A percentile compares a stretch with the other conserved stretches of the same genome.
phyloP scores from a whole-genome alignment of 306 rosid species.

The Ceratonia siliqua region DNA sequence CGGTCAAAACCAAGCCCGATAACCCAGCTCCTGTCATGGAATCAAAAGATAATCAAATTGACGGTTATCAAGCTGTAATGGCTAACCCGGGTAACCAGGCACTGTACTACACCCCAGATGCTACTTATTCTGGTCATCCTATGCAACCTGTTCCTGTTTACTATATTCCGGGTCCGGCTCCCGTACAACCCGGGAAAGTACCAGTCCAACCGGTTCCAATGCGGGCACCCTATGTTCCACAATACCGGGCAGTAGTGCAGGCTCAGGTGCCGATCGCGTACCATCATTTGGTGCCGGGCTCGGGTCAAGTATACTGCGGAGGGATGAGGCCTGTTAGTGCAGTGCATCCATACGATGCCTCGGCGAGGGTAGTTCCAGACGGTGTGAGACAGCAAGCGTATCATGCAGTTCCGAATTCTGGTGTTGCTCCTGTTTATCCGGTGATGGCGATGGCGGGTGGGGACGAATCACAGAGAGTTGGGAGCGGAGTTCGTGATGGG shows the following conservation, averaged over 20 bases:
- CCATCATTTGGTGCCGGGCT: constrained; percentile 48
- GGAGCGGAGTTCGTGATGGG: constrained; percentile 49
- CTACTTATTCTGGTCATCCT: constrained; percentile 47
- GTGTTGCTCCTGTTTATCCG: constrained; percentile 26
- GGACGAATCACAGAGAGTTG: constrained; percentile 55
- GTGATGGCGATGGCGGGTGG: constrained; percentile 41
- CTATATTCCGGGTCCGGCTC: constrained; percentile 40
- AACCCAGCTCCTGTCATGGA: constrained; percentile 40
- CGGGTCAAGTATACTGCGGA: constrained; percentile 56
- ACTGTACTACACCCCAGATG: constrained; percentile 46
- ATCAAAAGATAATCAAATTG: constrained; percentile 34
- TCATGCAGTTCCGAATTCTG: constrained; percentile 56
- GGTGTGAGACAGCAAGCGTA: constrained; percentile 55
- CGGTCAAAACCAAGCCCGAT: constrained; percentile 68
- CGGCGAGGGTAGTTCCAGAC: constrained; percentile 36
- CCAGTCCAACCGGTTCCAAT: constrained; percentile 49
- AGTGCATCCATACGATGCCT: constrained; percentile 47
- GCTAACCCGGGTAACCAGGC: constrained; percentile 36
- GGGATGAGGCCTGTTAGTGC: constrained; percentile 48
- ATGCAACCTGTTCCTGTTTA: constrained; percentile 50
- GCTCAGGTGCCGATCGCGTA: constrained; percentile 62
- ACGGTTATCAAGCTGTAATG: constrained; percentile 34
- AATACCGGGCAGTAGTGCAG: constrained; percentile 34
- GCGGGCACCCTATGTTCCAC: constrained; percentile 52
- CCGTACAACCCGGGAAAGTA: constrained; percentile 47